Percentiles rank a stretch among this genome's conserved stretches.
Conservation (phyloP, 2,329 filamentous ascomycete species). For the Cercospora beticola region DNA sequence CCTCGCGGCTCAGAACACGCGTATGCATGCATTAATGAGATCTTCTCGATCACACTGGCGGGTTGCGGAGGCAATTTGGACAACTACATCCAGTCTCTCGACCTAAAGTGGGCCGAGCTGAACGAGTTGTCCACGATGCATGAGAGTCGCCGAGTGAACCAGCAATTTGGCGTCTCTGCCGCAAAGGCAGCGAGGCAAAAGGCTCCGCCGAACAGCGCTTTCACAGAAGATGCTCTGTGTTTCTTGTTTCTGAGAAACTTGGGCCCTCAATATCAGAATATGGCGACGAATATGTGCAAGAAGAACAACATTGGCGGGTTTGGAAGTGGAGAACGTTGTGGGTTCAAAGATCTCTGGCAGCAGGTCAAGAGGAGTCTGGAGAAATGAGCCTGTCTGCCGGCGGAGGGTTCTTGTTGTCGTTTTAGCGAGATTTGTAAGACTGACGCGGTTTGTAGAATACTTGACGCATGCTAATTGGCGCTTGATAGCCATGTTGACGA, state of each 20-base stretch:
- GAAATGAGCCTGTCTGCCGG: not conserved
- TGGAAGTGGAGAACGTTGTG: slow-evolving; percentile 33
- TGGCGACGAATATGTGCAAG: slow-evolving; percentile 31
- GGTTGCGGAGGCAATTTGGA: slow-evolving; percentile 27
- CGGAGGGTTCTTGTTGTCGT: not conserved
- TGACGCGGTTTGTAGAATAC: not conserved
- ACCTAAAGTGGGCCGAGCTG: slow-evolving; percentile 30
- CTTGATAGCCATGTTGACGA: not conserved
- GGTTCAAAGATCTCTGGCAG: slow-evolving; percentile 31
- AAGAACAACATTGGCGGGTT: slow-evolving; percentile 37
- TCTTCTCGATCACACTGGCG: slow-evolving; percentile 30
- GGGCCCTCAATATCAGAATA: slow-evolving; percentile 26
- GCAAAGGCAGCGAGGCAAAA: slow-evolving; percentile 17
- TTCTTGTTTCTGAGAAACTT: slow-evolving; percentile 36
- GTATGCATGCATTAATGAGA: slow-evolving; percentile 30
- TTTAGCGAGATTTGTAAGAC: not conserved
- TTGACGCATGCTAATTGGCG: not conserved
- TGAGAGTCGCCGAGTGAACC: slow-evolving; percentile 16
- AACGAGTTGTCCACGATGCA: slow-evolving; percentile 28
- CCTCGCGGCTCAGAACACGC: slow-evolving; percentile 33
- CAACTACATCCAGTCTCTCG: slow-evolving; percentile 32
- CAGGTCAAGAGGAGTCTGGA: slow-evolving; percentile 30
- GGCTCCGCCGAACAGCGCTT: slow-evolving; percentile 18
- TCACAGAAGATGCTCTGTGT: slow-evolving; percentile 34
- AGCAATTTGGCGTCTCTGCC: slow-evolving; percentile 16